A percentile compares a stretch with the other conserved stretches of the same genome.
phyloP scores from a whole-genome alignment of 2,329 filamentous ascomycete species.

The Ramularia collo-cygni region DNA sequence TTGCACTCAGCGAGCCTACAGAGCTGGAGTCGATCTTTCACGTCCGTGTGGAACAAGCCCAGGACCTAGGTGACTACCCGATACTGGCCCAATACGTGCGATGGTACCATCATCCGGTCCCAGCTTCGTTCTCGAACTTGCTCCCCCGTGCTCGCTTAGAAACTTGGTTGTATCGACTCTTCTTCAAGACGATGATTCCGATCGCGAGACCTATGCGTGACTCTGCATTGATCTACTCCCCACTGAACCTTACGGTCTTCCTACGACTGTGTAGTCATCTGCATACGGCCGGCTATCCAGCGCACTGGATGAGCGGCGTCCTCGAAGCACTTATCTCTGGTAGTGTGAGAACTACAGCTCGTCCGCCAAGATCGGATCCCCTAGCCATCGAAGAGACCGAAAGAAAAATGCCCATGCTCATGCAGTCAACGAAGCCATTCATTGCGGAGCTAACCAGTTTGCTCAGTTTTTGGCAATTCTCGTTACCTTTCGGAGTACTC shows the following conservation, averaged over 20 bases:
- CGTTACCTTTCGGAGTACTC: constrained; percentile 6
- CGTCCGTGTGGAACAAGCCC: background rate
- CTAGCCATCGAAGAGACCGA: constrained; percentile 7
- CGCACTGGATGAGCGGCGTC: constrained; percentile 10
- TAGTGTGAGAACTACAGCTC: constrained; percentile 6
- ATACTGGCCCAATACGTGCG: background rate
- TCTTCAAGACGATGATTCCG: constrained; percentile 12
- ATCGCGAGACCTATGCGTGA: background rate
- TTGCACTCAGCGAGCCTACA: constrained; percentile 1
- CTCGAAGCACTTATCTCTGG: constrained; percentile 5
- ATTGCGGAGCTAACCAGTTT: constrained; percentile 9
- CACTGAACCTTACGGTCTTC: constrained; percentile 13
- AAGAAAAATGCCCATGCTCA: background rate
- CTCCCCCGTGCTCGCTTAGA: background rate
- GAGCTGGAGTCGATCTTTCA: constrained; percentile 6
- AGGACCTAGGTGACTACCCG: background rate
- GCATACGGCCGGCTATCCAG: constrained; percentile 9
- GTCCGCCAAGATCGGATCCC: constrained; percentile 10
- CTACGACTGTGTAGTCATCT: constrained; percentile 9
- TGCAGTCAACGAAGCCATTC: constrained; percentile 10
- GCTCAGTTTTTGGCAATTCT: constrained; percentile 8
- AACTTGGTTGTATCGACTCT: constrained; percentile 7
- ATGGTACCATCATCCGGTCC: background rate
- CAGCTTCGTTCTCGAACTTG: background rate
- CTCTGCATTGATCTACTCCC: constrained; percentile 10